These are phyloP conservation scores for Periglandula ipomoeae DNA, from an alignment of 2,329 filamentous ascomycete genomes.

Conservation along the genomic window DNA sequence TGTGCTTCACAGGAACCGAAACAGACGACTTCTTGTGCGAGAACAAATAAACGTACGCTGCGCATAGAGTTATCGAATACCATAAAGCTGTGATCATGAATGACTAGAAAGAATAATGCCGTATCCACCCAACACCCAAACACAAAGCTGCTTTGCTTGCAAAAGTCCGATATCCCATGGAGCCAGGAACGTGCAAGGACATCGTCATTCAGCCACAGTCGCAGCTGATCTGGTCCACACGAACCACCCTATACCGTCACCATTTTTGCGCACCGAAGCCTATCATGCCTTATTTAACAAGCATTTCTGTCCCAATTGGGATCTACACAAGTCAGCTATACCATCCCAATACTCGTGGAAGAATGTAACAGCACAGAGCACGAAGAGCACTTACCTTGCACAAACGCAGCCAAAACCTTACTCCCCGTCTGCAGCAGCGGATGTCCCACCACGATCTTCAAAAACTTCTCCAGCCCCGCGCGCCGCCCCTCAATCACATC, in stretches of 20 bases:
- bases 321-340: constrained; percentile 36
- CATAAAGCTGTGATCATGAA: not conserved
- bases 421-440: constrained; percentile 94
- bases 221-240: not conserved
- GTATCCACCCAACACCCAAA: not conserved
- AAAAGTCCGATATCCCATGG: not conserved
- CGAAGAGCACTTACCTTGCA: constrained; percentile 60
- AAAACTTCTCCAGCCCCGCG: constrained; percentile 85
- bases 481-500: constrained; percentile 94
- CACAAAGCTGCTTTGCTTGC: not conserved
- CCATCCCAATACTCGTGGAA: not conserved
- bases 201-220: not conserved
- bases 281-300: constrained; percentile 48
- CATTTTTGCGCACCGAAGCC: not conserved
- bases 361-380: not conserved
- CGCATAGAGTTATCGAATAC: not conserved
- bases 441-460: constrained; percentile 96
- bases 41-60: not conserved
- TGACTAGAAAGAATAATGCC: constrained; percentile 1
- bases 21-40: not conserved
- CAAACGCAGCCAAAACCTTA: constrained; percentile 91
- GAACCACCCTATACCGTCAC: not conserved
- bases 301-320: constrained; percentile 88
- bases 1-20: too few species aligned
- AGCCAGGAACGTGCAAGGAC: not conserved